Evolutionary conservation across 139 green algal genomes (phyloP), one percentile per base, ranked within the genome.

Genomic region (Limnomonas spitsbergensis): DNA sequence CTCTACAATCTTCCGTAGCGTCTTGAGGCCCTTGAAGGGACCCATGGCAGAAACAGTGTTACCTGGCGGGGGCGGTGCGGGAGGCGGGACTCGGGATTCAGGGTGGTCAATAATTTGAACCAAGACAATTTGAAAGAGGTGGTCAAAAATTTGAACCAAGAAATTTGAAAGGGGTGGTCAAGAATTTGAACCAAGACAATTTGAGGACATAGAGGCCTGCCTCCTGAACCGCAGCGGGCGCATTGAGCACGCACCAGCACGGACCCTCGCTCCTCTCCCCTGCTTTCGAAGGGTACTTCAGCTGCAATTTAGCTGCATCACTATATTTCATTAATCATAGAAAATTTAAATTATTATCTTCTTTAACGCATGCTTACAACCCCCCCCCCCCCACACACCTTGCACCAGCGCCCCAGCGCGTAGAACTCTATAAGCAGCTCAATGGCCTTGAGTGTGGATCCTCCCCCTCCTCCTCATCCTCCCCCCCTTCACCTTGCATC

Each of bases 21-120:
- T 76, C 84, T 99, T 99, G 2, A 99, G 89, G 1, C 95, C 96
- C 77, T 95, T 94, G 79, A 88, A 98, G 2, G 88, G 82, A 0
- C 96, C 96, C 95, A 99, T 99, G n/a, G 84, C 89, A 1, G 92
- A 87, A 40, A 99, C 96, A 0, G 96, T 99, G 88, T 98, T 98
- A 53, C 96, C 93, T 70, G 67, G 42, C 42, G 7, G 42, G 9
- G 42, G 42, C 9, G 42, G 42, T 54, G 42, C 42, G 42, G 42
- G 9, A 9, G n/a, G n/a, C n/a, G n/a, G n/a, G n/a, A n/a, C n/a
- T 61, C 47, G 14, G 47, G 14, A 61, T 61, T n/a, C 14, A 61
- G 14, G 20, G 14, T n/a, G 47, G 47, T 14, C 47, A 61, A 14
- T 61, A 24, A 24, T 61, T 14, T 61, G 47, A 24, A 24, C 47